Conservation (phyloP, 129 eudicot genomes). For the Glebionis coronaria region DNA sequence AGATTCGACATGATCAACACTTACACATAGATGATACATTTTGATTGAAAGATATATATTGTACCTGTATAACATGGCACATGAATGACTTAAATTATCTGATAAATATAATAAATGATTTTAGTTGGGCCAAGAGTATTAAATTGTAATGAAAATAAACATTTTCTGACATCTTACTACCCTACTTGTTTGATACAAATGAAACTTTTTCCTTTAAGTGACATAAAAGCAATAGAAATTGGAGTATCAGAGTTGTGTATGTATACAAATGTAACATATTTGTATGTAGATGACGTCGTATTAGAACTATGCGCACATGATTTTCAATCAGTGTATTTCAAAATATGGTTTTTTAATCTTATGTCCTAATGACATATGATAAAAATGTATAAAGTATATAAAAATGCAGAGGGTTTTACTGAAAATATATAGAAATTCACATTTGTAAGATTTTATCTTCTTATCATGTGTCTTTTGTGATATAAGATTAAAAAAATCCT, state of each 20-base stretch:
- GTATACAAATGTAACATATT: no score
- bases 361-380: no score
- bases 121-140: conserved; percentile 26
- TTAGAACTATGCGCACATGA: not conserved
- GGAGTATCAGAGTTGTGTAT: not conserved
- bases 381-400: no score
- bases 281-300: not conserved
- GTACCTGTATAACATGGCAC: conserved; percentile 30
- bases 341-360: no score
- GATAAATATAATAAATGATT: conserved; percentile 27
- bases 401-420: no score
- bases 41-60: conserved; percentile 18
- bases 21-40: conserved; percentile 13
- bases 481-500: no score
- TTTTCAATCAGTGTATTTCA: no score
- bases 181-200: conserved; percentile 30
- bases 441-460: no score
- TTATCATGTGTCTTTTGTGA: no score
- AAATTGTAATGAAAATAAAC: conserved; percentile 9
- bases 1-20: conserved; percentile 17
- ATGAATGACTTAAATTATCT: conserved; percentile 31
- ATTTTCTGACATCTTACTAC: conserved; percentile 32
- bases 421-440: no score
- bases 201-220: not conserved
- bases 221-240: not conserved